Evolutionary conservation across 192 early-diverging fungal species (phyloP).

Genomic region (Coemansia reversa): DNA sequence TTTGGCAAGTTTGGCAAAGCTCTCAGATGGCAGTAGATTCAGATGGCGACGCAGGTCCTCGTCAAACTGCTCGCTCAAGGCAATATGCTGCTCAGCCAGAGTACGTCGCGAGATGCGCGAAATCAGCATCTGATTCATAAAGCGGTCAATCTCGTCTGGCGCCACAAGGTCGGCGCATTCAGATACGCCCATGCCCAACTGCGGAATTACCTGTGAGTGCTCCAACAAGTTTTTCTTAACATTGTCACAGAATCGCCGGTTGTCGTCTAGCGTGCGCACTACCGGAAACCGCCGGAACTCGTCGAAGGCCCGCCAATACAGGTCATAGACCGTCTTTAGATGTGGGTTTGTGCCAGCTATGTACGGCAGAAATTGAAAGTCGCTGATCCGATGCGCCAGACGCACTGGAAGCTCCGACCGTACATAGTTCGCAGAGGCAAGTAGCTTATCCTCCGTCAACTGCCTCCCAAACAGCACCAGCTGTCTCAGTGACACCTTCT

Average conservation of each 20-base stretch:
- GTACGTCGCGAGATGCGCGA: slow-evolving; percentile 87
- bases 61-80: slow-evolving; percentile 67
- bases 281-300: slow-evolving; percentile 65
- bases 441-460: slow-evolving; percentile 77
- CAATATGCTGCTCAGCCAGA: slow-evolving; percentile 90
- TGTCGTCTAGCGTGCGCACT: slow-evolving; percentile 80
- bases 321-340: slow-evolving; percentile 76
- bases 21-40: slow-evolving; percentile 19
- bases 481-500: slow-evolving; percentile 85
- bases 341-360: slow-evolving; percentile 92
- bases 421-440: slow-evolving; percentile 89
- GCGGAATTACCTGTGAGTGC: slow-evolving; percentile 84
- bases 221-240: slow-evolving; percentile 71
- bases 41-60: slow-evolving; percentile 39
- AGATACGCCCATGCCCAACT: slow-evolving; percentile 81
- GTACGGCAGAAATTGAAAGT: slow-evolving; percentile 91
- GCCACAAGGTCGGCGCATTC: slow-evolving; percentile 75
- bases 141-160: slow-evolving; percentile 68
- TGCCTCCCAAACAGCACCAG: slow-evolving; percentile 88
- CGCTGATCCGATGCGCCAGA: slow-evolving; percentile 87
- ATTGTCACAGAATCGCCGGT: slow-evolving; percentile 75
- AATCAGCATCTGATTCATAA: slow-evolving; percentile 88
- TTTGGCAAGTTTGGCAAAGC: slow-evolving; percentile 41
- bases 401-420: slow-evolving; percentile 84
- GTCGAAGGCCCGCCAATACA: slow-evolving; percentile 96